These are phyloP conservation scores for Leptographium lundbergii DNA, from an alignment of 2,329 filamentous ascomycete genomes.

Conservation along the genomic window DNA sequence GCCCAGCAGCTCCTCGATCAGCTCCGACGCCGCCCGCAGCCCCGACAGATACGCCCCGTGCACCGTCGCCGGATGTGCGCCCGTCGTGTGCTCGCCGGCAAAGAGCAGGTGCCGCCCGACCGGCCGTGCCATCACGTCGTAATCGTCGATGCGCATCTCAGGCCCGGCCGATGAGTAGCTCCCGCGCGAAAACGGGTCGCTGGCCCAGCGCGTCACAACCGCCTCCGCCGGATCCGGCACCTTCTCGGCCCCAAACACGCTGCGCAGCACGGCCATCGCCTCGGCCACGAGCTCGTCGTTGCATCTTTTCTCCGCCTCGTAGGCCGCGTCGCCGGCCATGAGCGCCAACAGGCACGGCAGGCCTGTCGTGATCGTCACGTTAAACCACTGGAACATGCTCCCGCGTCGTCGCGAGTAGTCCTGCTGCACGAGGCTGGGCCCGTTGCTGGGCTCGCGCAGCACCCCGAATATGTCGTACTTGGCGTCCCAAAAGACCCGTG, in stretches of 20 bases:
- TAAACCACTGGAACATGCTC: conserved; percentile 98
- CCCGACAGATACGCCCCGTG: conserved; percentile 94
- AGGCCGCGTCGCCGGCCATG: conserved; percentile 91
- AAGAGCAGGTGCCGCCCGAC: conserved; percentile 77
- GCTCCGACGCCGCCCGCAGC: conserved; percentile 74
- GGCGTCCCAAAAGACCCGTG: conserved; percentile 81
- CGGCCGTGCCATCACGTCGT: conserved; percentile 76
- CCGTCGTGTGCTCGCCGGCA: conserved; percentile 91
- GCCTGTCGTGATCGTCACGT: conserved; percentile 80
- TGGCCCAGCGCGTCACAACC: conserved; percentile 85
- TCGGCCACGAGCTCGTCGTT: conserved; percentile 69
- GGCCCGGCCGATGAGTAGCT: conserved; percentile 93
- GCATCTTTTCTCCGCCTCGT: conserved; percentile 66
- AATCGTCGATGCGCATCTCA: conserved; percentile 71
- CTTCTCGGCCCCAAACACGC: conserved; percentile 51
- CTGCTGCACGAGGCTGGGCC: conserved; percentile 60
- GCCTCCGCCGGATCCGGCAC: conserved; percentile 74
- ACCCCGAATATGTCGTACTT: conserved; percentile 89
- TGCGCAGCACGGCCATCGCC: conserved; percentile 64
- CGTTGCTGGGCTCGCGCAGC: conserved; percentile 58
- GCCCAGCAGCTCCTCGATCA: conserved; percentile 69
- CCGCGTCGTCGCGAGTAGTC: conserved; percentile 71
- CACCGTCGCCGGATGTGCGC: conserved; percentile 90
- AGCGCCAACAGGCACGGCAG: conserved; percentile 78
- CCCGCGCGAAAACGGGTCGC: conserved; percentile 80